Evolutionary conservation across 768 basidiomycete genomes (phyloP).

Genomic region (Russula ochroleuca): DNA sequence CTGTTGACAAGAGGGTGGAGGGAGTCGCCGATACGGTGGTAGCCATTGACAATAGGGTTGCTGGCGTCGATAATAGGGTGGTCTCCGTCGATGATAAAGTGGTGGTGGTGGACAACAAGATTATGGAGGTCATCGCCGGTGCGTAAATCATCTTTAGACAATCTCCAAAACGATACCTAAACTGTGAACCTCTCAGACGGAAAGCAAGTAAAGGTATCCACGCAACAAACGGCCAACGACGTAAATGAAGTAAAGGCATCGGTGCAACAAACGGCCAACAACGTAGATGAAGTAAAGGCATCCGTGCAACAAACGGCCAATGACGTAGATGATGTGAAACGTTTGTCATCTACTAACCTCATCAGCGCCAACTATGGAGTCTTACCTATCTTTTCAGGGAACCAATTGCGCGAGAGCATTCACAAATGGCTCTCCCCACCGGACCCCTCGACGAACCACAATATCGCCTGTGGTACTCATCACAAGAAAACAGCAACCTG

Average conservation of each 20-base stretch:
- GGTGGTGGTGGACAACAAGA: background rate
- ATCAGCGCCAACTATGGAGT: too few species aligned
- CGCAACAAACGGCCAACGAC: too few species aligned
- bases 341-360: background rate
- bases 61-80: background rate
- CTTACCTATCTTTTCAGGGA: background rate
- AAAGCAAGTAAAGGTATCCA: too few species aligned
- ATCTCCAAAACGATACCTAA: too few species aligned
- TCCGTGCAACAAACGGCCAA: background rate
- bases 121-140: too few species aligned
- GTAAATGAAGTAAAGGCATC: too few species aligned
- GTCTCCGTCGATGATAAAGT: background rate
- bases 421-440: conserved; percentile 11
- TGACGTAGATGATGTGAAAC: background rate
- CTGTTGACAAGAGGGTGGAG: background rate
- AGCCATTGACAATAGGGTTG: background rate
- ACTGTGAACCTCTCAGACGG: too few species aligned
- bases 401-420: background rate
- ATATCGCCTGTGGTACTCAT: background rate
- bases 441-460: conserved; percentile 2
- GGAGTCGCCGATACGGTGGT: background rate
- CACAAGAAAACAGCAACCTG: background rate
- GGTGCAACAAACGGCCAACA: too few species aligned
- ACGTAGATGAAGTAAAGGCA: too few species aligned
- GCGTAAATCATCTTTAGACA: too few species aligned